Evolutionary conservation across 805 yeast genomes (phyloP).

Genomic region (Saccharomycopsis sp.): DNA sequence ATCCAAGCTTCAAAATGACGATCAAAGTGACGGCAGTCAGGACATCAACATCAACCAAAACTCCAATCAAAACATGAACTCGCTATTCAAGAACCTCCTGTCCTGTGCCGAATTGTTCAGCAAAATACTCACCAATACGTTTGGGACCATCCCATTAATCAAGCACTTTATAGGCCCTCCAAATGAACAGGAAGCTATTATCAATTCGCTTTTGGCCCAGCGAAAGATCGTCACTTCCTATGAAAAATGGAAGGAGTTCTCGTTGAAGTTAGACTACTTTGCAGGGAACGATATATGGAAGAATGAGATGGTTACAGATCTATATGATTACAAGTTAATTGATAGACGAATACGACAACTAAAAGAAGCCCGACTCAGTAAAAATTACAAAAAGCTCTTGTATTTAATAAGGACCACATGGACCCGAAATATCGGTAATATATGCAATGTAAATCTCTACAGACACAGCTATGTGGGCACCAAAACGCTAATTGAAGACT

Average conservation of each 20-base stretch:
- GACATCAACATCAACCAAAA: too few relatives aligned
- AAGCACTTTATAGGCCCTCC: slow-evolving; percentile 21
- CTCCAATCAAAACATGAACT: neutral
- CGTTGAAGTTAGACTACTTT: slow-evolving; percentile 57
- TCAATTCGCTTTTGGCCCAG: slow-evolving; percentile 30
- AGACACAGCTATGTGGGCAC: slow-evolving; percentile 81
- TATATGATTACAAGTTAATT: slow-evolving; percentile 69
- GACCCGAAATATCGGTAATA: slow-evolving; percentile 79
- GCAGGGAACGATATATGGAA: slow-evolving; percentile 73
- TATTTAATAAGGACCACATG: slow-evolving; percentile 79
- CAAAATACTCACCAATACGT: neutral
- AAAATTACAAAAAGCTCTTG: slow-evolving; percentile 55
- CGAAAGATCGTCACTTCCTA: slow-evolving; percentile 46
- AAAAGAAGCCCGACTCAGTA: slow-evolving; percentile 47
- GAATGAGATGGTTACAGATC: slow-evolving; percentile 44
- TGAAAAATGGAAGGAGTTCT: slow-evolving; percentile 61
- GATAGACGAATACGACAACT: slow-evolving; percentile 46
- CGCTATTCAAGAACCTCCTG: neutral
- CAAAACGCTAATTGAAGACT: slow-evolving; percentile 74
- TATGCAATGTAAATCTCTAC: slow-evolving; percentile 75
- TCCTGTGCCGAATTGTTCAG: neutral
- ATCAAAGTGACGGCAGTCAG: too few relatives aligned
- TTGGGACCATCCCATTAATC: slow-evolving; percentile 8
- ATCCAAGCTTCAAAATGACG: neutral
- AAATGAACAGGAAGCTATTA: slow-evolving; percentile 16